Base-by-base conservation (phyloP, 257 asterid genomes). In the Datura wrightii region DNA sequence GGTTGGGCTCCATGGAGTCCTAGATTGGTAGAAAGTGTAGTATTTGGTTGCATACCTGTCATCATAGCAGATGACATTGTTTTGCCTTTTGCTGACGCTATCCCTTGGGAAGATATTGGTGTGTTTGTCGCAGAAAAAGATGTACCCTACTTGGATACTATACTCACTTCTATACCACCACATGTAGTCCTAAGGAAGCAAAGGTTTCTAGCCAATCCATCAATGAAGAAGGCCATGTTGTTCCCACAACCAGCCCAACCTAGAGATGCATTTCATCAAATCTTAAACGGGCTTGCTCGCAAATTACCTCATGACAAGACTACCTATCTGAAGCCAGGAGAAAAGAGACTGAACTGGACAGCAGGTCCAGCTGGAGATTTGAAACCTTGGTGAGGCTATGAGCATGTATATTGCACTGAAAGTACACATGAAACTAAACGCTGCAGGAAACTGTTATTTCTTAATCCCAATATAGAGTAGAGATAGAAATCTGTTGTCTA, bases 171-270 rank as follows among this genome's bases (percentile, higher is more conserved):
- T 4, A 93, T 94, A 70, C 97, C 97, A 44, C 86, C 90, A 0
- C 89, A 91, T 1, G 97, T 92, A 82, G 91, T 94, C 85, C 79
- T 94, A 55, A 87, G 95, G 86, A 94, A 94, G 85, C 97, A 94
- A 79, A 90, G 97, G 84, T 76, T 92, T 7, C 92, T 94, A 3
- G 98, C 98, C 4, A 94, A 94, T 86, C 98, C 97, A 50, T 94
- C 97, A 1, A 94, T 94, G 97, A 94, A 94, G 83, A 94, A 94
- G 85, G 98, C 98, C 0, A 94, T 94, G 98, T 59, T 94, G n/a
- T 94, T 94, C 34, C 97, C 98, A 3, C 96, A 92, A 65, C 98
- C 98, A 4, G 92, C 91, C 72, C 94, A 92, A 90, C 83, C 93
- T 1, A 86, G 98, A 66, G 97, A 94, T 16, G 97, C 98, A 37